Percentiles rank a stretch among this genome's conserved stretches.
These are phyloP conservation scores for Phytophthora foliorum DNA, from an alignment of 352 stramenopile genomes.

Conservation along the genomic window DNA sequence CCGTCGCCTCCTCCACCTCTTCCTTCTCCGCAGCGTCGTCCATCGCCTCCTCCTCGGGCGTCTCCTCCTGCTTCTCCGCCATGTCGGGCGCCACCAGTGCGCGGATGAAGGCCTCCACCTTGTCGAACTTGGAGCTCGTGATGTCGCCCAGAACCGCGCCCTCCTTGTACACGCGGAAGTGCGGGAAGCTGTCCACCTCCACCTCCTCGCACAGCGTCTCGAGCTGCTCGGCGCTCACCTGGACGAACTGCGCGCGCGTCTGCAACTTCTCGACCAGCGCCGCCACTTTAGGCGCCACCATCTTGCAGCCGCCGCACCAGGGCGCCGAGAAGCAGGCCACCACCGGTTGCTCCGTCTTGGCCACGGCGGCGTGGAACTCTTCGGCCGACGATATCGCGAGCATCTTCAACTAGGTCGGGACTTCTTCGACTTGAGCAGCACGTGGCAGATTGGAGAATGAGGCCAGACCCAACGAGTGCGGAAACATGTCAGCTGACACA, in stretches of 20 bases:
- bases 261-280: conserved; percentile 56
- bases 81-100: conserved; percentile 27
- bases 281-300: conserved; percentile 61
- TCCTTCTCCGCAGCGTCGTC: background rate
- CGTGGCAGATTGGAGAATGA: conserved; percentile 46
- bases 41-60: conserved; percentile 13
- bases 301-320: conserved; percentile 76
- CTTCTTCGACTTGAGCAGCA: conserved; percentile 23
- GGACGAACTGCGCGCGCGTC: conserved; percentile 47
- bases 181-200: conserved; percentile 82
- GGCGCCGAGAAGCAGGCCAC: conserved; percentile 70
- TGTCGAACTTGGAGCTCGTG: conserved; percentile 79
- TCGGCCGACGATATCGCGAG: conserved; percentile 46
- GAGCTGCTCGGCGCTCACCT: conserved; percentile 68
- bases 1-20: background rate
- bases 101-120: conserved; percentile 56
- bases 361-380: conserved; percentile 52
- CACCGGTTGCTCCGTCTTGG: conserved; percentile 41
- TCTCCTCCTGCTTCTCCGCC: conserved; percentile 15
- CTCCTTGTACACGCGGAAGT: conserved; percentile 79
- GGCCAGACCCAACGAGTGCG: conserved; percentile 2
- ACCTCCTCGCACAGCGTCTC: conserved; percentile 75
- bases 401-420: conserved; percentile 31
- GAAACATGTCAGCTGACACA: conserved; percentile 6
- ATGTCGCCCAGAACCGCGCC: conserved; percentile 67